These are phyloP conservation scores for Pseudonectria foliicola DNA, from an alignment of 2,329 filamentous ascomycete genomes.

Conservation along the genomic window DNA sequence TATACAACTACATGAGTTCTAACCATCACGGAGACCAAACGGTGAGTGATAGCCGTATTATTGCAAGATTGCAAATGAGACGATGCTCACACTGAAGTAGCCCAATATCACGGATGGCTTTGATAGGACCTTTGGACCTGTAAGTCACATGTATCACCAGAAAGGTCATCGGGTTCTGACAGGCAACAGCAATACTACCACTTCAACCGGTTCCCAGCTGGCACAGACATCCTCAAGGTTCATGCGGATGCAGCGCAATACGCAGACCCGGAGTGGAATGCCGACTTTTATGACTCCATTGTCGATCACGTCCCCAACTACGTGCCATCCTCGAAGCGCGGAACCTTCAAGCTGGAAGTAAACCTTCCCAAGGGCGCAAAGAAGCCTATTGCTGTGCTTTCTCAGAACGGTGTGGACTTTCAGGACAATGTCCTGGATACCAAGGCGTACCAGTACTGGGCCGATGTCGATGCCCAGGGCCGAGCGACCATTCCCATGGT, in stretches of 20 bases:
- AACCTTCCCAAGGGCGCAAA: conserved; percentile 44
- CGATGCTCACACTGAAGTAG: conserved; percentile 8
- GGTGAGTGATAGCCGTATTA: conserved; percentile 1
- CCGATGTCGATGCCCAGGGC: conserved; percentile 40
- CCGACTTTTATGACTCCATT: conserved; percentile 57
- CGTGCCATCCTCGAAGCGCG: conserved; percentile 43
- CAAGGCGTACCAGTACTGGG: conserved; percentile 58
- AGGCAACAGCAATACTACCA: conserved; percentile 44
- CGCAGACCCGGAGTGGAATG: conserved; percentile 47
- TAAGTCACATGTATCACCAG: conserved; percentile 4
- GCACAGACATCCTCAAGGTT: conserved; percentile 38
- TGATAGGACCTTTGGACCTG: conserved; percentile 57
- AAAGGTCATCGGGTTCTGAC: conserved; percentile 3
- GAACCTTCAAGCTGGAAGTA: conserved; percentile 42
- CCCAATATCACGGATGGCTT: conserved; percentile 60
- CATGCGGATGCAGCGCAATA: conserved; percentile 47
- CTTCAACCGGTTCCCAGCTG: conserved; percentile 49
- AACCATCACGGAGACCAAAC: conserved; percentile 58
- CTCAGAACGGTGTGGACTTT: conserved; percentile 25
- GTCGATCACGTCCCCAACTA: conserved; percentile 53
- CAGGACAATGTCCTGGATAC: conserved; percentile 41
- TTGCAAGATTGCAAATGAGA: neutral
- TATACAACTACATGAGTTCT: conserved; percentile 57
- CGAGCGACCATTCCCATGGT: conserved; percentile 46
- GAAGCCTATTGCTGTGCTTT: conserved; percentile 48